A percentile compares a stretch with the other conserved stretches of the same genome.
These are phyloP conservation scores for Naegleria fowleri DNA, from an alignment of 208 protist genomes.

Conservation along the genomic window DNA sequence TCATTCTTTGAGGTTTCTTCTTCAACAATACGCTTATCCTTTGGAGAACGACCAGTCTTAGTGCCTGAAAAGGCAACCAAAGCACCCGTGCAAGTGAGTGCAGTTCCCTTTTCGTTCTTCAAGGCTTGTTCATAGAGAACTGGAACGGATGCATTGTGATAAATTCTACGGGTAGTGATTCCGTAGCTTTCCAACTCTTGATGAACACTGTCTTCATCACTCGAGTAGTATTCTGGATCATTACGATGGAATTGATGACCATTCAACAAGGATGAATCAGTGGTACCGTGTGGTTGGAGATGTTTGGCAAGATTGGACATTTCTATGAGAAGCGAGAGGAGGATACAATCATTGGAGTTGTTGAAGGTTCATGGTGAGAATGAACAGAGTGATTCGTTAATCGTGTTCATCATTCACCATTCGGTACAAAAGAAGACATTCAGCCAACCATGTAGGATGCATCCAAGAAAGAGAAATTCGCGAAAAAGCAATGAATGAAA, in stretches of 20 bases:
- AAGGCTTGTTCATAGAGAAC: constrained; percentile 48
- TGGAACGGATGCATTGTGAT: constrained; percentile 38
- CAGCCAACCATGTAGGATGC: too few species aligned
- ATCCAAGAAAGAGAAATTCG: too few species aligned
- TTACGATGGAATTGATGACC: background rate
- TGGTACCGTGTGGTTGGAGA: background rate
- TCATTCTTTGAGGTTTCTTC: constrained; percentile 58
- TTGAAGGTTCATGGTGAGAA: too few species aligned
- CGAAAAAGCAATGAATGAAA: too few species aligned
- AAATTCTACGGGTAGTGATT: constrained; percentile 15
- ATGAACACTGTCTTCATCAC: background rate
- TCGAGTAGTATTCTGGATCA: background rate
- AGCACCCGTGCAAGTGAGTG: constrained; percentile 71
- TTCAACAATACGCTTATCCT: constrained; percentile 84
- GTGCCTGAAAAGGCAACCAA: constrained; percentile 68
- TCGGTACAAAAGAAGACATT: too few species aligned
- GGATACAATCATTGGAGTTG: too few species aligned
- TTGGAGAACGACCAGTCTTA: constrained; percentile 82
- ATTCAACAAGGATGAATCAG: background rate
- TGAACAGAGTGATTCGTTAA: too few species aligned
- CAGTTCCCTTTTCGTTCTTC: constrained; percentile 35
- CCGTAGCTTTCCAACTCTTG: background rate
- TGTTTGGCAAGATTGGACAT: background rate
- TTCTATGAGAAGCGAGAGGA: background rate
- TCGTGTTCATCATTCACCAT: too few species aligned